Evolutionary conservation across 768 basidiomycete species (phyloP), one percentile per base, ranked within the genome.

Genomic region (Solioccasus polychromus): DNA sequence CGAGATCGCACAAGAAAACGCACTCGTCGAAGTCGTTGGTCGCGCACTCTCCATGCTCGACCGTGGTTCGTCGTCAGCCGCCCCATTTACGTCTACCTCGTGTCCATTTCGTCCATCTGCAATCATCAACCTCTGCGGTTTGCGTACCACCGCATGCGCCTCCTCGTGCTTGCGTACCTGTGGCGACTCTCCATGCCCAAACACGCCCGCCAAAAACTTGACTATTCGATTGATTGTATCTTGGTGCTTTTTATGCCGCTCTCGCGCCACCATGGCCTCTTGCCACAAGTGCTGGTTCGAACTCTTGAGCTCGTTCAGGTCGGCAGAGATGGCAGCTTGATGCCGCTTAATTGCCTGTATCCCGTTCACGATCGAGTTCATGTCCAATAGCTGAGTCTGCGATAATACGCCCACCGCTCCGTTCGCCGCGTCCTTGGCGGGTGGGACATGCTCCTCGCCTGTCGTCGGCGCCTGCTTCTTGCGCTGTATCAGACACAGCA

Each of bases 151-250:
- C 22, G 73, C 68, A 28, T 68, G 68, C 5, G 68, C 52, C 31
- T 58, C 65, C 34, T 66, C 64, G 39, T 62, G 66, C 35, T 58
- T 63, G 35, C 58, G 63, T 41, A 64, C 72, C 47, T 71, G 64
- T 36, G 67, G n/a, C n/a, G n/a, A 71, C 1, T 71, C 70, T 0
- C 61, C 55, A 43, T 75, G 77, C 11, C 87, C 86, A 68, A 98
- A 98, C 3, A 97, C 86, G 11, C 91, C 85, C 9, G 94, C 94
- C 44, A 99, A 69, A 68, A 99, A 98, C 49, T 92, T 88, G 52
- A 99, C 78, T 50, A 99, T 98, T 44, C 90, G 74, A 59, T 96
- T 92, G 62, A 98, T 92, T 18, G 92, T 96, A 63, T 98, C 93
- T 60, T 96, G 88, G 53, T 97, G 93, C 60, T 90, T 93, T 62